phyloP scores from a whole-genome alignment of 2,329 filamentous ascomycete genomes.

The Magnaporthiopsis rhizophila region DNA sequence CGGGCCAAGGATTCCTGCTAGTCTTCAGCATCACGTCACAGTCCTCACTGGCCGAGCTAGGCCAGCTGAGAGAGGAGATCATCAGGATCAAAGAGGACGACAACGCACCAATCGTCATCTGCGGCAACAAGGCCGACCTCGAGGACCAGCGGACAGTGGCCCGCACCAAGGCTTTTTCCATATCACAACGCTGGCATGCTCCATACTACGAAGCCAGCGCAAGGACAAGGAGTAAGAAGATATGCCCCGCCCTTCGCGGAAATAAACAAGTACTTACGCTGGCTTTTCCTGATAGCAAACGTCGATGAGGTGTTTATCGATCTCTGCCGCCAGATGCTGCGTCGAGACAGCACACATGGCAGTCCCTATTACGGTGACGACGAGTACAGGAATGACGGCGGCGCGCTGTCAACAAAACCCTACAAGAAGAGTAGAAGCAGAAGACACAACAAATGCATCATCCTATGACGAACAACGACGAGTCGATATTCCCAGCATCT shows the following conservation, averaged over 20 bases:
- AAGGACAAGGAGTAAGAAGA: conserved; percentile 54
- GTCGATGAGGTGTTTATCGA: conserved; percentile 87
- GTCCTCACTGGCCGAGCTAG: conserved; percentile 75
- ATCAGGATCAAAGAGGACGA: conserved; percentile 86
- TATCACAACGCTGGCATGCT: conserved; percentile 81
- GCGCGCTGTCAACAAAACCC: conserved; percentile 23
- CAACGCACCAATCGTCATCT: conserved; percentile 78
- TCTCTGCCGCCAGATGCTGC: conserved; percentile 74
- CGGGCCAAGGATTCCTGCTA: conserved; percentile 82
- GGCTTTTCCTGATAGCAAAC: conserved; percentile 45
- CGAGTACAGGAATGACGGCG: conserved; percentile 31
- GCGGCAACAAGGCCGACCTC: conserved; percentile 86
- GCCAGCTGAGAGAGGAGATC: conserved; percentile 78
- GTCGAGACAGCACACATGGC: conserved; percentile 53
- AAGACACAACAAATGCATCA: conserved; percentile 32
- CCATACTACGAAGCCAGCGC: conserved; percentile 91
- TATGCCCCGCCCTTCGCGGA: conserved; percentile 7
- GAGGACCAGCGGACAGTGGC: conserved; percentile 77
- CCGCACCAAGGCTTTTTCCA: conserved; percentile 69
- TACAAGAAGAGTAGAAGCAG: conserved; percentile 22
- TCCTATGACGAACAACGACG: conserved; percentile 27
- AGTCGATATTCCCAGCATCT: background rate
- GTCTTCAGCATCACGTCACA: conserved; percentile 87
- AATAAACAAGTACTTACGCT: background rate
- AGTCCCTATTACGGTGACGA: conserved; percentile 26